Conservation (phyloP, 106 monocot genomes). For the Dioscorea alata region DNA sequence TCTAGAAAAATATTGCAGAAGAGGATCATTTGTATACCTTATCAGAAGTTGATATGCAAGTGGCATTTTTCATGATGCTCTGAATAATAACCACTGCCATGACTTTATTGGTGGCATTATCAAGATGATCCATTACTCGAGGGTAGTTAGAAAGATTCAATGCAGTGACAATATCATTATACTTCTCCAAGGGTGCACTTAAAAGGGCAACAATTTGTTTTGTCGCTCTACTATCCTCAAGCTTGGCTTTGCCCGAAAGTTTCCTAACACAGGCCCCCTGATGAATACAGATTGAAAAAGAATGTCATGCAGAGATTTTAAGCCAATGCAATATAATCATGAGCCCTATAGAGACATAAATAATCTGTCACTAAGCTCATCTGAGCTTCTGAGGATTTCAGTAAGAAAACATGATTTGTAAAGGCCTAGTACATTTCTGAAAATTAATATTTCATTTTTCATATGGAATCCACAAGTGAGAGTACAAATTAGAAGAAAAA, state of each 20-base stretch:
- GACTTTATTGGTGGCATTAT: constrained; percentile 84
- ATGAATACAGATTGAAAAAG: background rate
- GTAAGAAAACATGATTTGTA: no score
- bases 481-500: constrained; percentile 3
- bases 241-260: constrained; percentile 86
- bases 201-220: constrained; percentile 98
- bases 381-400: no score
- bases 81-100: constrained; percentile 99
- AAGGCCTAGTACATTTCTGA: no score
- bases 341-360: no score
- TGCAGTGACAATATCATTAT: constrained; percentile 91
- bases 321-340: no score
- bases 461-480: no score
- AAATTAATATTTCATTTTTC: no score
- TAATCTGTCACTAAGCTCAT: no score
- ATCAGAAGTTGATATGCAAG: constrained; percentile 77
- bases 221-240: constrained; percentile 83
- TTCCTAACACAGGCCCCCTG: constrained; percentile 96
- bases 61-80: constrained; percentile 97
- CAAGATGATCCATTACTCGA: constrained; percentile 92
- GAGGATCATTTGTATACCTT: constrained; percentile 42
- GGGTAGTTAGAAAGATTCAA: constrained; percentile 97
- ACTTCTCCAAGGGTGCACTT: constrained; percentile 97
- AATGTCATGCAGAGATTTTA: no score
- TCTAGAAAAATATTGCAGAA: background rate